Conservation (phyloP, 176 grass and related monocot genomes). For the Juncus effusus region DNA sequence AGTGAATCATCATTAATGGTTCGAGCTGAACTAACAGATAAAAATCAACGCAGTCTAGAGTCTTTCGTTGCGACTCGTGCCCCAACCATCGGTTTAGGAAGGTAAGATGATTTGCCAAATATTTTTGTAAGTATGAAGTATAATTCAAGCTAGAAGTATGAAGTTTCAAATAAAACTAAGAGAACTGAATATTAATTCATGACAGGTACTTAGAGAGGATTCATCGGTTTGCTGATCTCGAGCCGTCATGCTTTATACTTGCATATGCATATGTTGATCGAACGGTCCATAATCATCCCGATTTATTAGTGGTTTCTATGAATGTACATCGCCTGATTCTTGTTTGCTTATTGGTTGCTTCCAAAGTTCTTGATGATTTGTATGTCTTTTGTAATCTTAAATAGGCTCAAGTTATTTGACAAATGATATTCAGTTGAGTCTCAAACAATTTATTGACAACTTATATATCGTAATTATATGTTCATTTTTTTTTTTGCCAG, state of each 20-base stretch:
- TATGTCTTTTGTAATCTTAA: slow-evolving; percentile 19
- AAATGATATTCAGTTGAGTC: background rate
- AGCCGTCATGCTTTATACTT: slow-evolving; percentile 67
- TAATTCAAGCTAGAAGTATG: no score
- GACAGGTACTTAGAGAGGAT: slow-evolving; percentile 71
- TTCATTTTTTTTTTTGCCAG: slow-evolving; percentile 28
- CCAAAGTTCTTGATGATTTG: slow-evolving; percentile 90
- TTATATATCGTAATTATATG: slow-evolving; percentile 6
- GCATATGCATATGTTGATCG: slow-evolving; percentile 70
- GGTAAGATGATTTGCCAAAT: slow-evolving; percentile 13
- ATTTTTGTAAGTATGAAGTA: no score
- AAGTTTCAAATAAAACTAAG: no score
- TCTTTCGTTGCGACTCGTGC: slow-evolving; percentile 44
- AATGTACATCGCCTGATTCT: slow-evolving; percentile 85
- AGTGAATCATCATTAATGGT: background rate
- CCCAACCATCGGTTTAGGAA: slow-evolving; percentile 57
- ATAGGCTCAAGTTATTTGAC: background rate
- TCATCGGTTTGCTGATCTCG: slow-evolving; percentile 57
- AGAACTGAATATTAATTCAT: background rate
- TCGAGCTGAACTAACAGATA: background rate
- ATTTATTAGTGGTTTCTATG: slow-evolving; percentile 45
- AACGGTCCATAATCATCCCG: slow-evolving; percentile 53
- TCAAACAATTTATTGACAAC: background rate
- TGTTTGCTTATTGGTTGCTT: slow-evolving; percentile 71
- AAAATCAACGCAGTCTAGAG: slow-evolving; percentile 21